Base-by-base conservation (phyloP, 176 grass and related monocot species). In the Aegilops longissima region DNA sequence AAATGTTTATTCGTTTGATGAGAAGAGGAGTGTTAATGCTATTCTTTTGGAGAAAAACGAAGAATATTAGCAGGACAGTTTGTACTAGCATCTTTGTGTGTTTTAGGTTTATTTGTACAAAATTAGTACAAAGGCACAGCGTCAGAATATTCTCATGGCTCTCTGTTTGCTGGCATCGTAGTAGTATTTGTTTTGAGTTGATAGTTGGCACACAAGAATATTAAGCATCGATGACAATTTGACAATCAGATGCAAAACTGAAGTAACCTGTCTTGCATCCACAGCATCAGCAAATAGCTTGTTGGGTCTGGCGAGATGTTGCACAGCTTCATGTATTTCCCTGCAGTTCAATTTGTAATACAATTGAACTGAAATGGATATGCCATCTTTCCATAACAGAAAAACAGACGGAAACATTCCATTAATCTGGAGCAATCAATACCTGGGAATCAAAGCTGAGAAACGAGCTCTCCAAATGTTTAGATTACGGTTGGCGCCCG, bases 381-480 rank as follows among this genome's bases (percentile, higher is more conserved):
- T 66, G 44, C 5, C 34, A 85, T 69, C 12, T 34, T 17, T 76
- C 59, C 73, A 88, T 61, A 23, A 66, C 23, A 79, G 66, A 18
- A 13, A 73, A 86, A 36, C 33, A 49, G 23, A 69, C 29, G 49
- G 77, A 58, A 36, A 69, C 29, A 33, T 72, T 86, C n/a, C 33
- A 27, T 17, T 5, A 56, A 77, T 56, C 47, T 77, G 47, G 31
- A 91, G 72, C 52, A 79, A 80, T 25, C 9, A 80, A 68, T 79
- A 95, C 96, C 96, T 95, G 59, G 93, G 93, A 77, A 95, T 94
- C 82, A 98, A 91, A 79, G 96, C 96, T 72, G 96, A 98, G 78
- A 98, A 98, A 86, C 74, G 96, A 91, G 96, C 93, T 85, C 96
- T 98, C 84, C 86, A 98, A 86, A 95, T 91, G 82, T 95, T 79